These are phyloP conservation scores for Galium porrigens DNA, from an alignment of 305 asterid genomes.

Conservation along the genomic window DNA sequence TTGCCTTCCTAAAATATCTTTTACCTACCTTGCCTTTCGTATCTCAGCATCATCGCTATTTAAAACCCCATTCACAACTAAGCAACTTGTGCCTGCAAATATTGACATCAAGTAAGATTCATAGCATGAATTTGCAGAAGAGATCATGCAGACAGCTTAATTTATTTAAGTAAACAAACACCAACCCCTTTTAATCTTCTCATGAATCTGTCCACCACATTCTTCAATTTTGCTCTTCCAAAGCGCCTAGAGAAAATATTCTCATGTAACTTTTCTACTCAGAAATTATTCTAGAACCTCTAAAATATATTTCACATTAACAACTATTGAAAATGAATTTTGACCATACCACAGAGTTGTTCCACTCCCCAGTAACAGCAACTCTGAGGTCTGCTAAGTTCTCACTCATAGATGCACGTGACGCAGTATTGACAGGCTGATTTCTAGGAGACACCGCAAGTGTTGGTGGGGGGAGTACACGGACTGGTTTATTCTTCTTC, in stretches of 20 bases:
- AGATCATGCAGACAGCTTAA: conserved; percentile 14
- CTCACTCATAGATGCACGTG: conserved; percentile 38
- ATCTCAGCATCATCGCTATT: conserved; percentile 46
- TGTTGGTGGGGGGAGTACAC: conserved; percentile 53
- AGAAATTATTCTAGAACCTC: not conserved
- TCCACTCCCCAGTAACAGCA: conserved; percentile 39
- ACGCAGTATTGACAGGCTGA: conserved; percentile 24
- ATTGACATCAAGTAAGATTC: conserved; percentile 15
- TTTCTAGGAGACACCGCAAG: conserved; percentile 36
- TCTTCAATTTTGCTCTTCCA: conserved; percentile 63
- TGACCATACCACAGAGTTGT: conserved; percentile 35
- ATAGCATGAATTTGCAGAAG: conserved; percentile 6
- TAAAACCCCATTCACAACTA: conserved; percentile 42
- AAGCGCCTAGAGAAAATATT: conserved; percentile 32
- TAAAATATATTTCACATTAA: not conserved
- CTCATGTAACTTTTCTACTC: conserved; percentile 2
- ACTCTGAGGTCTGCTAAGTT: conserved; percentile 50
- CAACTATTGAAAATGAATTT: conserved; percentile 1
- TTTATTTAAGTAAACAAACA: conserved; percentile 11
- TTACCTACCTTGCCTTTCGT: conserved; percentile 91
- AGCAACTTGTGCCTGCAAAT: conserved; percentile 61
- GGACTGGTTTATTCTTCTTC: conserved; percentile 52
- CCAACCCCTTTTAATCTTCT: conserved; percentile 55
- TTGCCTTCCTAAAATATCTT: conserved; percentile 16
- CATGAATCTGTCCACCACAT: conserved; percentile 65